Evolutionary conservation across 129 eudicot species (phyloP).

Genomic region (Sambucus nigra): DNA sequence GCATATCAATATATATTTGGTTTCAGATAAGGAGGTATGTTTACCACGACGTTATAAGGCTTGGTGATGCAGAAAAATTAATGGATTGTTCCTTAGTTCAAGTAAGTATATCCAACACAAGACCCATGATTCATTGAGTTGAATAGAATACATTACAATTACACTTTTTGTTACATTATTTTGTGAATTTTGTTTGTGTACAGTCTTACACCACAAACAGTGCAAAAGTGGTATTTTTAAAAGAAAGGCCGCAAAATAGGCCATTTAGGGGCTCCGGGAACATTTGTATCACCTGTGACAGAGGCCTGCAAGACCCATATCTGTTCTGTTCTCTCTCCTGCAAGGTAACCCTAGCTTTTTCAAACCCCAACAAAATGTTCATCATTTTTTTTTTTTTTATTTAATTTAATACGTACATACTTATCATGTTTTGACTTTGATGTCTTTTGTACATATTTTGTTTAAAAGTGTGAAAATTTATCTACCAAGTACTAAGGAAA

Average conservation of each 20-base stretch:
- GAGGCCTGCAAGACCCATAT: slow-evolving; percentile 51
- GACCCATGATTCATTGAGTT: neutral
- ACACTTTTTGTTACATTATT: too few species aligned
- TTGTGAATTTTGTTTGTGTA: neutral
- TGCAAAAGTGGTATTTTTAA: slow-evolving; percentile 73
- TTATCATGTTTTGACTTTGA: too few species aligned
- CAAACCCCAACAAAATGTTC: too few species aligned
- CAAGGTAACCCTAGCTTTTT: slow-evolving; percentile 40
- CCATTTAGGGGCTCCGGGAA: slow-evolving; percentile 30
- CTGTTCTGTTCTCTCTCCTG: slow-evolving; percentile 71
- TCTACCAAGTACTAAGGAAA: too few species aligned
- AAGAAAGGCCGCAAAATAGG: slow-evolving; percentile 46
- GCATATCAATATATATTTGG: too few species aligned
- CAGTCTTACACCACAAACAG: slow-evolving; percentile 64
- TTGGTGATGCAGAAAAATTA: slow-evolving; percentile 64
- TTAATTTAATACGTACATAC: too few species aligned
- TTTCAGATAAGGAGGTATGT: slow-evolving; percentile 79
- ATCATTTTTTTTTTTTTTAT: too few species aligned
- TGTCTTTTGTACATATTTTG: too few species aligned
- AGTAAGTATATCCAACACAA: slow-evolving; percentile 26
- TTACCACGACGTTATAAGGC: slow-evolving; percentile 65
- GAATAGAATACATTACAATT: neutral
- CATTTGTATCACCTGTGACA: slow-evolving; percentile 52
- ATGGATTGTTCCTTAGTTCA: slow-evolving; percentile 72
- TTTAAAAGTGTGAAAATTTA: too few species aligned